phyloP scores from a whole-genome alignment of 1,284 basidiomycete genomes.

The Marasmius tenuissimus region DNA sequence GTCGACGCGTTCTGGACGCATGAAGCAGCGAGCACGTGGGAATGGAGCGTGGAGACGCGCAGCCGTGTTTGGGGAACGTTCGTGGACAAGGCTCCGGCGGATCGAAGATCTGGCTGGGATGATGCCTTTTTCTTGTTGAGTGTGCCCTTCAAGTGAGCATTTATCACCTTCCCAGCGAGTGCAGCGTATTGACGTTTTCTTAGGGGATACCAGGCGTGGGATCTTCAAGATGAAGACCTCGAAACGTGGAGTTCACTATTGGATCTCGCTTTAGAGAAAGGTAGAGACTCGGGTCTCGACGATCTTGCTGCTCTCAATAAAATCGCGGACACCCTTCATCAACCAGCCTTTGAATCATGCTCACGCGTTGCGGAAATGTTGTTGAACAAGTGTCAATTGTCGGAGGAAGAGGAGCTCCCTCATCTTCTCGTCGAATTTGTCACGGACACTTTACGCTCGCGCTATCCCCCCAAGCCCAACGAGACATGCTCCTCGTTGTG shows the following conservation, averaged over 20 bases:
- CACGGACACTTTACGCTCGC: slow-evolving; percentile 53
- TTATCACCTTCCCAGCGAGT: slow-evolving; percentile 7
- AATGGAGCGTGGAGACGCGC: slow-evolving; percentile 38
- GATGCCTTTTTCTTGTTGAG: slow-evolving; percentile 53
- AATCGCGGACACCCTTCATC: slow-evolving; percentile 48
- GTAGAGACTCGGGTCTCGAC: slow-evolving; percentile 59
- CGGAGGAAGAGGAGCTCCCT: slow-evolving; percentile 47
- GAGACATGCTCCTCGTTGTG: slow-evolving; percentile 56
- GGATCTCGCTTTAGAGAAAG: slow-evolving; percentile 48
- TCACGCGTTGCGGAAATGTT: slow-evolving; percentile 61
- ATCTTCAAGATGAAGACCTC: slow-evolving; percentile 52
- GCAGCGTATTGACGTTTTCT: slow-evolving; percentile 3
- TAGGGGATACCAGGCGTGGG: slow-evolving; percentile 53
- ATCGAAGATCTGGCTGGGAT: slow-evolving; percentile 49
- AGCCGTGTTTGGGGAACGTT: slow-evolving; percentile 56
- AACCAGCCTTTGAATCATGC: slow-evolving; percentile 40
- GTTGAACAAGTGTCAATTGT: slow-evolving; percentile 46
- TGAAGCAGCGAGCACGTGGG: slow-evolving; percentile 29
- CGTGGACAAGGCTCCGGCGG: slow-evolving; percentile 49
- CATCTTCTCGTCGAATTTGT: slow-evolving; percentile 51
- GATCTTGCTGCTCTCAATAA: slow-evolving; percentile 50
- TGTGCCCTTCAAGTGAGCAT: slow-evolving; percentile 60
- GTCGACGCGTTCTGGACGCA: slow-evolving; percentile 56
- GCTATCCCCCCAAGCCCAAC: slow-evolving; percentile 65
- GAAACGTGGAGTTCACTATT: slow-evolving; percentile 59